Conservation (phyloP, 1,139 yeast genomes). For the Debaryomyces nepalensis region DNA sequence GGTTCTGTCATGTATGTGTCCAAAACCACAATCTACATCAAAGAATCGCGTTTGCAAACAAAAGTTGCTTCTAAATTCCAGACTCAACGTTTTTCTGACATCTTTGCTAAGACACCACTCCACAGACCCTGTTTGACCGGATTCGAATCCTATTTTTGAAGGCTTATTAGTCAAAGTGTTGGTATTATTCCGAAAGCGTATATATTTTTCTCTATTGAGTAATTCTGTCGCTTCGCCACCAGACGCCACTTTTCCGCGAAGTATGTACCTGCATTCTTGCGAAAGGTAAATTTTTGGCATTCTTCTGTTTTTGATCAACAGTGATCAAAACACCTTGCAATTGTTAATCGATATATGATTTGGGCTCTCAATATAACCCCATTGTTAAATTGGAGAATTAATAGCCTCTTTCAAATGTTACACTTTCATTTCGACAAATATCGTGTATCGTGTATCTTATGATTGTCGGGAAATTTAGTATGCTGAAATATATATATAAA, state of each 20-base stretch:
- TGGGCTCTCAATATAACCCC: constrained; percentile 7
- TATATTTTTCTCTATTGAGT: constrained; percentile 4
- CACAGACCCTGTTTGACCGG: background rate
- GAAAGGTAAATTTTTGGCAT: constrained; percentile 1
- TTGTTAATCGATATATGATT: background rate
- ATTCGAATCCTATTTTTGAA: constrained; percentile 4
- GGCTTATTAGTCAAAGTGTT: constrained; percentile 4
- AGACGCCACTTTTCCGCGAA: constrained; percentile 1
- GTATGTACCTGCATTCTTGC: constrained; percentile 10
- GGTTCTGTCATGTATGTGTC: background rate
- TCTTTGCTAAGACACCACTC: constrained; percentile 1
- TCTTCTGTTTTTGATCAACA: background rate
- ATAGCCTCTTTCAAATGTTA: constrained; percentile 1
- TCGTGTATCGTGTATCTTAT: constrained; percentile 11
- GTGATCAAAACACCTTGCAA: constrained; percentile 8
- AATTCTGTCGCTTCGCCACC: constrained; percentile 10
- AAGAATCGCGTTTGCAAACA: constrained; percentile 1
- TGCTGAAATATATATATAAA: constrained; percentile 9
- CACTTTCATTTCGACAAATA: constrained; percentile 3
- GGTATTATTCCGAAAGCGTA: background rate
- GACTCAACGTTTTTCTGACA: background rate
- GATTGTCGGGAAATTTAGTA: constrained; percentile 4
- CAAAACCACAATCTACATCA: constrained; percentile 2
- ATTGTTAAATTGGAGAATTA: constrained; percentile 6
- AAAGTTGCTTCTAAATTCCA: background rate